Evolutionary conservation across 768 basidiomycete genomes (phyloP).

Genomic region (Termitomyces sp.): DNA sequence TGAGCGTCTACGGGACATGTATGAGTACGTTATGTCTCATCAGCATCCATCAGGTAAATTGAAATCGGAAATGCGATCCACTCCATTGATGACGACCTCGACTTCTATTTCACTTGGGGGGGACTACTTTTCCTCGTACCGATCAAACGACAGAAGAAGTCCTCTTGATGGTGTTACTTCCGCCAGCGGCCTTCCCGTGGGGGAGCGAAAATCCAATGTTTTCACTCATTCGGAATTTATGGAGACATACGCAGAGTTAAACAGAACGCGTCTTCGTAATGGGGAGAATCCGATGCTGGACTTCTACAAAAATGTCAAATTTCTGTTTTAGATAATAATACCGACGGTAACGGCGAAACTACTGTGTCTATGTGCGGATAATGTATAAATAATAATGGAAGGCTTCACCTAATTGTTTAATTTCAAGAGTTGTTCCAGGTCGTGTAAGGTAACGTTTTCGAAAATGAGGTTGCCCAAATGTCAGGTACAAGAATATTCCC

Average conservation of each 20-base stretch:
- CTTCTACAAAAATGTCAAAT: slow-evolving; percentile 92
- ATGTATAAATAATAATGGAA: slow-evolving; percentile 81
- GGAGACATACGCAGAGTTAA: slow-evolving; percentile 74
- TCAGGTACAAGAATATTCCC: slow-evolving; percentile 72
- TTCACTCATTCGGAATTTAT: slow-evolving; percentile 88
- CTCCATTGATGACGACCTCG: slow-evolving; percentile 46
- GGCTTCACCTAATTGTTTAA: slow-evolving; percentile 67
- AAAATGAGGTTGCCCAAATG: slow-evolving; percentile 89
- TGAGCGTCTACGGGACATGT: slow-evolving; percentile 79
- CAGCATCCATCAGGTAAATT: slow-evolving; percentile 24
- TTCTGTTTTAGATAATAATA: slow-evolving; percentile 56
- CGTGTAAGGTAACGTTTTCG: slow-evolving; percentile 60
- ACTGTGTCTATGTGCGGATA: slow-evolving; percentile 33
- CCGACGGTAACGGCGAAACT: neutral
- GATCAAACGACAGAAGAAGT: slow-evolving; percentile 47
- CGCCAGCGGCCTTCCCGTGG: slow-evolving; percentile 72
- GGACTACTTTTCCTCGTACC: slow-evolving; percentile 69
- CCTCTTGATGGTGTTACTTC: slow-evolving; percentile 69
- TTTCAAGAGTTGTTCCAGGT: slow-evolving; percentile 53
- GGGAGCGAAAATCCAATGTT: slow-evolving; percentile 76
- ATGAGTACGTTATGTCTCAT: slow-evolving; percentile 73
- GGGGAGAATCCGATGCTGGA: slow-evolving; percentile 88
- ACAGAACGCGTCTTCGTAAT: slow-evolving; percentile 62
- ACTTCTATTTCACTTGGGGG: slow-evolving; percentile 48
- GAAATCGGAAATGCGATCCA: slow-evolving; percentile 33